Base-by-base conservation (phyloP, 371 early-diverging fungal genomes). In the Mortierella sp. region DNA sequence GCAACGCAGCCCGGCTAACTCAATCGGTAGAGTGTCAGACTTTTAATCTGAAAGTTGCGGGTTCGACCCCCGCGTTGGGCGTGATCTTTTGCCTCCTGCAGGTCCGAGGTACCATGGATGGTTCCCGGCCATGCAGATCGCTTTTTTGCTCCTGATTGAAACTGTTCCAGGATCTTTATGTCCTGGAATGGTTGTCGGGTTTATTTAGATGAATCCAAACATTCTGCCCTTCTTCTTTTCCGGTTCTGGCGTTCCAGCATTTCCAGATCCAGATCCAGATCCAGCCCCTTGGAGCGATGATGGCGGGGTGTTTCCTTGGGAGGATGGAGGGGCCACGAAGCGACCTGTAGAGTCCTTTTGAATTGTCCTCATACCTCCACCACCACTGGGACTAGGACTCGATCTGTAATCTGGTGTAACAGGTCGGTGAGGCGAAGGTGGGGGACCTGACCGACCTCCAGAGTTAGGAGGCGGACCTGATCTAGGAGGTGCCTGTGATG, bases 1-100 rank as follows among this genome's bases (percentile, higher is more conserved):
- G 10, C 34, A 34, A 34, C 4, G 34, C 4, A 34, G 72, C 92
- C 93, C 39, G 83, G 87, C 63, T 62, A 62, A 62, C 63, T 62
- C 63, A 62, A 62, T 62, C 63, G 64, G 67, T 58, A 58, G 67
- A 66, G 67, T 66, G 67, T 66, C 67, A 66, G 67, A 66, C 67
- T 66, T 66, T 66, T 66, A 66, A 66, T 67, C 60, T 67, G 67
- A 67, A 67, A 67, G 67, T 67, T 67, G 67, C 67, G 67, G 67
- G 67, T 67, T 67, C 67, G 67, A 67, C 60, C 60, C 67, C 60
- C 66, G 66, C 66, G 66, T 66, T 66, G 66, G 67, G 67, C 67
- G 67, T 7, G 34, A n/a, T n/a, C n/a, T n/a, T n/a, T n/a, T n/a
- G n/a, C n/a, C n/a, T n/a, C n/a, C n/a, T n/a, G n/a, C n/a, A n/a